Conservation (phyloP, 2,329 filamentous ascomycete genomes). For the Botryotinia calthae region DNA sequence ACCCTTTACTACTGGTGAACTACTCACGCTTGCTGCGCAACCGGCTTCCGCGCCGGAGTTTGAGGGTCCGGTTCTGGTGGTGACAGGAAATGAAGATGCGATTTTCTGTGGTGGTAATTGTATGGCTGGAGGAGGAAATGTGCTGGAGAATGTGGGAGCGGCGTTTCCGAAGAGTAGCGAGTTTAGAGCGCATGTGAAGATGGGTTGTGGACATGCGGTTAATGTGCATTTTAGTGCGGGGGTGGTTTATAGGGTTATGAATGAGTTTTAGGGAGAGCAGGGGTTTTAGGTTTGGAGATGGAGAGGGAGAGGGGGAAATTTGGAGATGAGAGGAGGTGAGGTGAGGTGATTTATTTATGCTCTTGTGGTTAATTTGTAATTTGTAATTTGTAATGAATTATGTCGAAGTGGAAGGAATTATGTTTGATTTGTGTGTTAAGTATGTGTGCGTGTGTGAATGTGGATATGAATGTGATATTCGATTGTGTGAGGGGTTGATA, state of each 20-base stretch:
- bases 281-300: not conserved
- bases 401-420: no score
- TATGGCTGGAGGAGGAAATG: not conserved
- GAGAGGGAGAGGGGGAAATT: not conserved
- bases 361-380: not conserved
- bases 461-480: no score
- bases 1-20: not conserved
- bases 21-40: conserved; percentile 1
- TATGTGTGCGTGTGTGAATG: no score
- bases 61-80: not conserved
- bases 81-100: conserved; percentile 8
- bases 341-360: not conserved
- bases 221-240: conserved; percentile 14
- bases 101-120: conserved; percentile 16
- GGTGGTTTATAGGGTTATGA: conserved; percentile 17
- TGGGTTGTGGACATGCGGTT: conserved; percentile 2
- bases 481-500: no score
- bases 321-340: no score
- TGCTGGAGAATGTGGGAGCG: not conserved
- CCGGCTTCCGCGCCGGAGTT: conserved; percentile 1
- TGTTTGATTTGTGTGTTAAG: no score
- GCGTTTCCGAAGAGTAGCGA: not conserved
- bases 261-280: conserved; percentile 3
- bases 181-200: not conserved
- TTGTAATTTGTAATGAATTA: not conserved